Conservation (phyloP, 108 stramenopile genomes). For the Mediolabrus comicus region DNA sequence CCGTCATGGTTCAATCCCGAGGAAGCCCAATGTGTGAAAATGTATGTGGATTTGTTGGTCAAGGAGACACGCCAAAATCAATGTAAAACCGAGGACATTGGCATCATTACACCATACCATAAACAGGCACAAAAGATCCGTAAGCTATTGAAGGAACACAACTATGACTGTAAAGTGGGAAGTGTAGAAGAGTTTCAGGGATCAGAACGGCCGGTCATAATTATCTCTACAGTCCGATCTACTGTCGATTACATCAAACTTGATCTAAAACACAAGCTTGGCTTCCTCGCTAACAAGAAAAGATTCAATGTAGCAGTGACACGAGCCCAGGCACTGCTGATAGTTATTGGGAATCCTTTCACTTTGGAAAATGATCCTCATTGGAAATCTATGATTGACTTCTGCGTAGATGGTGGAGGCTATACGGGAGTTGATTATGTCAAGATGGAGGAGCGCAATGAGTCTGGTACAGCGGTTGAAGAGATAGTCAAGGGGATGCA, state of each 20-base stretch:
- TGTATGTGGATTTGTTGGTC: slow-evolving; percentile 63
- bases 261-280: slow-evolving; percentile 67
- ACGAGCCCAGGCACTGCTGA: slow-evolving; percentile 71
- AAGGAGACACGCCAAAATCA: slow-evolving; percentile 36
- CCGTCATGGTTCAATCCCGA: slow-evolving; percentile 88
- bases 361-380: slow-evolving; percentile 49
- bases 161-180: slow-evolving; percentile 71
- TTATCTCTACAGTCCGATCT: slow-evolving; percentile 81
- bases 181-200: slow-evolving; percentile 89
- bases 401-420: slow-evolving; percentile 16
- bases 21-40: slow-evolving; percentile 63
- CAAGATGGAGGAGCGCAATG: slow-evolving; percentile 4
- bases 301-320: slow-evolving; percentile 87
- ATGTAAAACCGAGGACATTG: slow-evolving; percentile 62
- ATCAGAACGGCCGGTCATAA: slow-evolving; percentile 72
- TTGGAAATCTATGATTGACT: slow-evolving; percentile 28
- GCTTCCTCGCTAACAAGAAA: slow-evolving; percentile 85
- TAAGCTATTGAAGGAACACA: slow-evolving; percentile 23
- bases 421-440: slow-evolving; percentile 23
- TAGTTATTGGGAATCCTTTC: slow-evolving; percentile 80
- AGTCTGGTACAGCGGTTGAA: background rate
- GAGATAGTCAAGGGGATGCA: slow-evolving; percentile 13
- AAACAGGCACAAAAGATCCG: slow-evolving; percentile 71
- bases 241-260: slow-evolving; percentile 44
- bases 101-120: slow-evolving; percentile 67